Base-by-base conservation (phyloP, 306 rosid species). In the Hippophae rhamnoides region DNA sequence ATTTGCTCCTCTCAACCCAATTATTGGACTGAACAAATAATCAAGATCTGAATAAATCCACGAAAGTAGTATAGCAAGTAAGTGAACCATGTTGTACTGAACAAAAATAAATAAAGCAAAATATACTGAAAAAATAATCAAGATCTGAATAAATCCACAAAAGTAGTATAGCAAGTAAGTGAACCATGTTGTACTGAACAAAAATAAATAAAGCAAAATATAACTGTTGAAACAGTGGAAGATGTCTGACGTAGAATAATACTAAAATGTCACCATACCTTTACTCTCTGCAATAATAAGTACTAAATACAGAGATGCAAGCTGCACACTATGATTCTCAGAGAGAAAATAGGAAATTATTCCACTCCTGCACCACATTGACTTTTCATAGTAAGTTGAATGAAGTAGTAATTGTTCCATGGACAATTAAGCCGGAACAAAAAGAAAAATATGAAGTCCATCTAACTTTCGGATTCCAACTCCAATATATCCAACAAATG, bases 1-100 rank as follows among this genome's bases (percentile, higher is more conserved):
- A 63, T 54, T 62, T 58, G 43, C 71, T 69, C 76, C 71, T 65
- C 47, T 56, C 56, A 69, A 56, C 51, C 83, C 78, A 55, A 71
- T 71, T 57, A 69, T 60, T 69, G 75, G 77, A 69, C 71, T 59
- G 12, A 77, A 57, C 27, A 38, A 51, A 74, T 67, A 65, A 76
- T 89, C 86, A 67, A 85, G 83, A 81, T 89, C 96, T 85, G 79
- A 70, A 82, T 60, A 64, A 52, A 69, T 43, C 54, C 41, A 40
- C 69, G 69, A 68, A 62, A 70, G 38, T 18, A 18, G 23, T 18
- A 18, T 31, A 49, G 25, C 23, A 72, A 66, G 63, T 43, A 56
- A 57, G 40, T 59, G 51, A 49, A 5, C 23, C 42, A 27, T 52
- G 47, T 55, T 26, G 50, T 10, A 9, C 12, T 6, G 31, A 41